Base-by-base conservation (phyloP, 129 eudicot species). In the Oenanthe sinensis region DNA sequence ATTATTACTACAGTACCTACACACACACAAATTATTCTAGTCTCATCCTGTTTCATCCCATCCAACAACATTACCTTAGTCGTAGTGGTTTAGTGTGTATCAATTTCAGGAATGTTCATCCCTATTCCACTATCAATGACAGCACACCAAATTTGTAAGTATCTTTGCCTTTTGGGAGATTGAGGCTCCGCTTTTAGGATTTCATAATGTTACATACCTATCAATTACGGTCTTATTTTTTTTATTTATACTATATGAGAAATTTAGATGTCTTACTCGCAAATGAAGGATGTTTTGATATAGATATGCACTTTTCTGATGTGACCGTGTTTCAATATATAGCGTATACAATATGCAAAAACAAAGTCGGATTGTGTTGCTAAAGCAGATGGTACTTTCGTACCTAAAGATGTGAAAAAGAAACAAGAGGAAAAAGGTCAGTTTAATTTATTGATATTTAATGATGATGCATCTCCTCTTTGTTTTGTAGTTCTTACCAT, bases 261-360 rank as follows among this genome's bases (percentile, higher is more conserved):
- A 40, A 70, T 19, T 24, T 20, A 26, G 5, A 47, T 67, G 65
- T 45, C 77, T 22, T 14, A 20, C 40, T 65, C 1, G 36, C 73
- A 22, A 50, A 33, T 33, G 13, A 24, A 14, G 26, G 44, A 58
- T 43, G 47, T 14, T 13, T 39, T 54, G 19, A 28, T 39, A 54
- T 63, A 26, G 6, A 24, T 24, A 49, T 16, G 20, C 24, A 17
- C 75, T 44, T 74, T 52, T 60, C 62, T 84, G 62, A 81, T 75
- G 73, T 55, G 62, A 45, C 1, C 22, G n/a, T 82, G 75, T 24
- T 62, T 65, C 11, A 43, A 86, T 79, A 83, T 86, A 90, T 85
- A 92, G 97, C 85, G 96, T 52, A 89, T 93, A 72, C 98, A 93
- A 85, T 93, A 91, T 83, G 97, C 98, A 26, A 93, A 91, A 87